Conservation (phyloP, 2,329 filamentous ascomycete species). For the Exophiala bonariae region DNA sequence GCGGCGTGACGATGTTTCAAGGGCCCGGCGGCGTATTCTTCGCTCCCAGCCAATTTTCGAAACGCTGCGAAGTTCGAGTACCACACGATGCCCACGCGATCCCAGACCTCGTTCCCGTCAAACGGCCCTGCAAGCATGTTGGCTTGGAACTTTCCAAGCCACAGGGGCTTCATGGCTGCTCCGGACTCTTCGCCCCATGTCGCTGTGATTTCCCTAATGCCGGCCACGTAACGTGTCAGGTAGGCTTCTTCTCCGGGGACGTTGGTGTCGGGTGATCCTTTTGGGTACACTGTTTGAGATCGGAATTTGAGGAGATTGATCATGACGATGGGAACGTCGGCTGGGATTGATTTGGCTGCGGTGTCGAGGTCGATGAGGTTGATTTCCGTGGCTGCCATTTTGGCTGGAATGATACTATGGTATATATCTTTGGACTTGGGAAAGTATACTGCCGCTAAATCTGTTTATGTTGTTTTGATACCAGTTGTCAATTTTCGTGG, state of each 20-base stretch:
- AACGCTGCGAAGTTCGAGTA: conserved; percentile 2
- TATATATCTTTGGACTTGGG: no score
- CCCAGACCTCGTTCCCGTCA: conserved; percentile 1
- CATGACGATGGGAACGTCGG: conserved; percentile 1
- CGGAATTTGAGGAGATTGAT: conserved; percentile 5
- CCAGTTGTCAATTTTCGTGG: no score
- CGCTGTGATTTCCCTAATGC: not conserved
- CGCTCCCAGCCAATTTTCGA: not conserved
- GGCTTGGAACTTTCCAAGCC: not conserved
- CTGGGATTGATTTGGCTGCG: not conserved
- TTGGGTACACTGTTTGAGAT: not conserved
- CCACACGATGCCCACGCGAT: conserved; percentile 1
- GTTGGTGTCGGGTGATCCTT: not conserved
- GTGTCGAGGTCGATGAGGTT: conserved; percentile 3
- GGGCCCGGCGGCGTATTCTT: conserved; percentile 1
- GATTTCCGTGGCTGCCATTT: conserved; percentile 4
- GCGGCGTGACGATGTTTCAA: conserved; percentile 1
- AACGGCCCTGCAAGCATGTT: conserved; percentile 1
- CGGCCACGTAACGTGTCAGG: not conserved
- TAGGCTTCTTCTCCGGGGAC: conserved; percentile 1
- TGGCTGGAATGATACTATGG: no score
- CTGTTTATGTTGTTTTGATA: no score
- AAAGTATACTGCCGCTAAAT: no score
- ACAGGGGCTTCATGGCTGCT: conserved; percentile 2
- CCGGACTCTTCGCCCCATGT: not conserved